Evolutionary conservation across 176 grass and related monocot species (phyloP), one percentile per base, ranked within the genome.

Genomic region (Bolboschoenus planiculmis): DNA sequence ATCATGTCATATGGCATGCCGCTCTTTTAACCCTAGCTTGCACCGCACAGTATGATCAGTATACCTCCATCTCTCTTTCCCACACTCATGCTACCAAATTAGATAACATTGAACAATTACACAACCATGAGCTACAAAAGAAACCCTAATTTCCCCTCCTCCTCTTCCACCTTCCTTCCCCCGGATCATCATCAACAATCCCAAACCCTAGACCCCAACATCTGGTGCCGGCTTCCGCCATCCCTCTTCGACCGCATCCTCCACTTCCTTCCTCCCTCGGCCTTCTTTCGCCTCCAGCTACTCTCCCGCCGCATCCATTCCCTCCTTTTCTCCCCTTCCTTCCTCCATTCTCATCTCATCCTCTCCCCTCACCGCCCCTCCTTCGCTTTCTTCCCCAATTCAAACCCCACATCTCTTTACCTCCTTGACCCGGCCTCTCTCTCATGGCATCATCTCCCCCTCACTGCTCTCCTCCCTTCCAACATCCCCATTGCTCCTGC

Each of bases 301-400:
- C 84, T 89, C 83, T 98, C 90, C 80, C 43, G 43, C 79, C 90
- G 96, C 79, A 91, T 89, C 87, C 94, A 88, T 81, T 58, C 81
- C 74, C 96, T 98, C 85, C 86, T 98, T 68, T 98, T 88, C 87
- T 98, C 96, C 48, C 88, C 90, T 5, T 87, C 88, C 23, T 98
- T 98, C 85, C 96, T 98, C 56, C 87, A 95, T 18, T 91, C 89
- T 34, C 96, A 98, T 77, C 90, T 95, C 83, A 81, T 92, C 68
- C 85, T 93, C 84, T 90, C 96, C 67, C 92, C 96, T 4, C 86
- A 67, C 55, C 87, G 95, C 73, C 88, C 82, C 21, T 98, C 90
- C 86, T 98, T 98, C 84, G 85, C 93, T 82, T 92, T 98, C 87
- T 83, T 87, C 75, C 33, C 86, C 23, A 59, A 86, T 42, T 56